Conservation (phyloP, 352 stramenopile species). For the Pythium angustatum region DNA sequence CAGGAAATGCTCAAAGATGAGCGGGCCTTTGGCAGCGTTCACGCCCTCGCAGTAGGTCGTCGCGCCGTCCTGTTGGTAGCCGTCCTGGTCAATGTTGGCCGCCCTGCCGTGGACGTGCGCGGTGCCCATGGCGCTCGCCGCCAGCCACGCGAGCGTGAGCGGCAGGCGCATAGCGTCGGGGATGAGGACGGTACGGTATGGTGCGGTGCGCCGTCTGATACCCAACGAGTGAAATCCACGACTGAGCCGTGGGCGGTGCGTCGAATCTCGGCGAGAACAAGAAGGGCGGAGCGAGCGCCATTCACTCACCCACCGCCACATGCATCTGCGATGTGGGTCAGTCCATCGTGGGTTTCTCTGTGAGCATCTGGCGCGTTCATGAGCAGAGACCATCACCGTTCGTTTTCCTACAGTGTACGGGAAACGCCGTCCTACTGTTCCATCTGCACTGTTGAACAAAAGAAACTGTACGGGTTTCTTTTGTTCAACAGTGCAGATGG, state of each 20-base stretch:
- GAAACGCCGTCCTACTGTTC: neutral
- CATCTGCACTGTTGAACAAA: neutral
- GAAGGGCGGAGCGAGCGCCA: neutral
- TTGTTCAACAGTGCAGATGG: neutral
- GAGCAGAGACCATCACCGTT: neutral
- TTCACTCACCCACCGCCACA: neutral
- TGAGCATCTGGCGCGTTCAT: neutral
- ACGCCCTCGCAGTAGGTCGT: conserved; percentile 78
- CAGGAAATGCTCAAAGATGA: conserved; percentile 48
- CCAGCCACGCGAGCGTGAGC: conserved; percentile 6
- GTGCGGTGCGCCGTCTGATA: neutral
- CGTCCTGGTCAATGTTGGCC: conserved; percentile 17
- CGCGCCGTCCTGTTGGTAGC: conserved; percentile 21
- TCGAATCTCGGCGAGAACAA: too few species aligned
- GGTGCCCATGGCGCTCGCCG: neutral
- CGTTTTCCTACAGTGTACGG: neutral
- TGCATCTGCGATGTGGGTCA: neutral
- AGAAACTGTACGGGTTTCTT: too few species aligned
- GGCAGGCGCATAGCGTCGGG: neutral
- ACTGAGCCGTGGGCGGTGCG: conserved; percentile 4
- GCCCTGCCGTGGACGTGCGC: neutral
- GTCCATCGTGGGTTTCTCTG: neutral
- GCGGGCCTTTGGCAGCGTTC: conserved; percentile 28
- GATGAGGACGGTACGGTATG: neutral
- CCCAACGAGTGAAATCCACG: conserved; percentile 10